Evolutionary conservation across 495 filamentous ascomycete species (phyloP), one percentile per base, ranked within the genome.

Genomic region (Hypoxylon subgilvum): DNA sequence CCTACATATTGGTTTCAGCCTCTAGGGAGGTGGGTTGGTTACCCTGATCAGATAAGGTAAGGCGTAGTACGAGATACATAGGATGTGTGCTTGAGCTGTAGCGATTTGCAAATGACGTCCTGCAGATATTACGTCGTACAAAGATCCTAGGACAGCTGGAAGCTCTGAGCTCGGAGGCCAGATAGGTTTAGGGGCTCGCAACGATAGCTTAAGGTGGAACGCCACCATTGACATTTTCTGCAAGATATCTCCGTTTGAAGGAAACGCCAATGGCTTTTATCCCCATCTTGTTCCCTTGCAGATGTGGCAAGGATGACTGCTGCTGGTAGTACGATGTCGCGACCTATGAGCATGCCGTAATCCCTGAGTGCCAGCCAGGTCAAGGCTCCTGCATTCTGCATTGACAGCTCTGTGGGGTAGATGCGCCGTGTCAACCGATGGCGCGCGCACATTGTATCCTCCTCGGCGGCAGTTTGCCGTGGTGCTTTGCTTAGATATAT

Each of bases 371-470:
- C 55, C 52, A 60, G 51, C 52, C 55, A 52, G 47, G 56, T 45
- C 41, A 49, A 60, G 42, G n/a, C n/a, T n/a, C n/a, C 45, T 52
- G 56, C 56, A 65, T 61, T 56, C 47, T 49, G 61, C 61, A 61
- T 65, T 57, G 56, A 52, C 56, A 65, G 47, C 32, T 64, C 54
- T 65, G 62, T 65, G 62, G 62, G 62, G 62, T 65, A 65, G 38
- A 61, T 56, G 51, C 47, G 62, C 57, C 55, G 48, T 57, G 41
- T 38, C 23, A 32, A 42, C 49, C 30, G 34, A 35, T n/a, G n/a
- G n/a, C 52, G 61, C 16, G 44, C 54, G 60, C 31, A 52, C 53
- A 58, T 49, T 39, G 48, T 63, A 28, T 49, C 34, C 36, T 21
- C 52, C 50, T 31, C 27, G 38, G 45, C 28, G 43, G 34, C 17